Evolutionary conservation across 768 basidiomycete species (phyloP).

Genomic region (Leccinum olivaceopallidum): DNA sequence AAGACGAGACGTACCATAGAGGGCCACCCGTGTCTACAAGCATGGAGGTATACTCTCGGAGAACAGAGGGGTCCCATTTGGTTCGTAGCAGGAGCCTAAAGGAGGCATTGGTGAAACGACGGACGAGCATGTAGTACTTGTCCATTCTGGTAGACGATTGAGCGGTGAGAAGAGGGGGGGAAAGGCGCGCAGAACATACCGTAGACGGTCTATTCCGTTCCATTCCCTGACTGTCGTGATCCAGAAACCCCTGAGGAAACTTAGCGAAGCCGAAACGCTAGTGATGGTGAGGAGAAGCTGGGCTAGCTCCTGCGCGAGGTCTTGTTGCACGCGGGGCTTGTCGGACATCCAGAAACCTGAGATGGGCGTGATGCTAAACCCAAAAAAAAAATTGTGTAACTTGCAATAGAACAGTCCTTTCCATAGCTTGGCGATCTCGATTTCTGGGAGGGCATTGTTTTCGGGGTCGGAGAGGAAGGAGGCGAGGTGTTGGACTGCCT

Average conservation of each 20-base stretch:
- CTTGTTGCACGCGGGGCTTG: slow-evolving; percentile 95
- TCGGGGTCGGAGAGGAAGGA: slow-evolving; percentile 72
- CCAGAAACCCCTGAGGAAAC: slow-evolving; percentile 91
- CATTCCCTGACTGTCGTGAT: slow-evolving; percentile 87
- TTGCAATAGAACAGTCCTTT: slow-evolving; percentile 97
- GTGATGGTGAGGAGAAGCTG: slow-evolving; percentile 75
- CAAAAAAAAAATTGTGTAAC: slow-evolving; percentile 21
- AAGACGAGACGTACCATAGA: slow-evolving; percentile 57
- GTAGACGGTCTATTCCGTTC: slow-evolving; percentile 86
- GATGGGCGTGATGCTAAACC: neutral
- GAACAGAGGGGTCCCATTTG: slow-evolving; percentile 61
- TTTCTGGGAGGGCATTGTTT: slow-evolving; percentile 58
- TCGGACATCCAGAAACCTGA: slow-evolving; percentile 99
- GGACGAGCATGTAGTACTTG: slow-evolving; percentile 95
- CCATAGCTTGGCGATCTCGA: slow-evolving; percentile 92
- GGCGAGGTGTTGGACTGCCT: slow-evolving; percentile 78
- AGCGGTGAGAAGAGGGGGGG: neutral
- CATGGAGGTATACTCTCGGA: slow-evolving; percentile 68
- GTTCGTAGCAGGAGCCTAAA: slow-evolving; percentile 75
- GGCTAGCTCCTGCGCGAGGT: slow-evolving; percentile 82
- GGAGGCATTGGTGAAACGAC: slow-evolving; percentile 82
- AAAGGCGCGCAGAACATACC: slow-evolving; percentile 49
- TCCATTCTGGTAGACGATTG: slow-evolving; percentile 64
- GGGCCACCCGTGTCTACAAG: slow-evolving; percentile 72
- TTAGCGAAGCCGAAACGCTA: slow-evolving; percentile 55